Evolutionary conservation across 2,329 filamentous ascomycete species (phyloP), one percentile per base, ranked within the genome.

Genomic region (Ascochyta clinopodiicola): DNA sequence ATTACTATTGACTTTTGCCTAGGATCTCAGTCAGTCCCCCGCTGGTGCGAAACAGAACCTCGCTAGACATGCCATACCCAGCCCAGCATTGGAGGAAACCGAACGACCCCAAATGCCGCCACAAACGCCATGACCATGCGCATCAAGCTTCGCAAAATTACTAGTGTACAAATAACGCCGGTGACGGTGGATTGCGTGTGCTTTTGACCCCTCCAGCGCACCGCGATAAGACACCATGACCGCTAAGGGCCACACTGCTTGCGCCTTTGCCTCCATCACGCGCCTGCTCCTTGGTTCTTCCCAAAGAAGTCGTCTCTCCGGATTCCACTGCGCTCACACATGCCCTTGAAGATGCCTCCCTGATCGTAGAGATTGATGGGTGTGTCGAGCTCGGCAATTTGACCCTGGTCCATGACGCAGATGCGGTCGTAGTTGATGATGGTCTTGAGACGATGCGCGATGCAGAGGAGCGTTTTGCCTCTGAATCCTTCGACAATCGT

Each of bases 401-500:
- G 78, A 0, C 95, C 95, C 39, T 88, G 83, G 68, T 98, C 94
- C 93, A 99, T 96, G 65, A 99, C 95, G 68, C 92, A 94, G 72
- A 99, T 96, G 42, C 94, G 87, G 75, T 99, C 94, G 75, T 98
- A 98, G 25, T 88, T 87, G 59, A 98, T 89, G 60, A 99, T 96
- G 1, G 95, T 98, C 70, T 91, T 89, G 67, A 98, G 80, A 5
- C 94, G 84, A 77, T 98, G 94, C 6, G 94, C 94, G 73, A 98
- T 97, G 76, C 92, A 96, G 21, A 98, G 80, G 42, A 98, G 78
- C 2, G 94, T 97, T 80, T 90, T 91, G 56, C 92, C 93, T 49
- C 84, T 83, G 81, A 98, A 98, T 0, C 88, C 93, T 1, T 84
- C 83, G 0, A 91, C 88, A 76, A 98, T 97, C 3, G 93, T 96